Evolutionary conservation across 176 grass and related monocot genomes (phyloP), one percentile per base, ranked within the genome.

Genomic region (Carex cristatella): DNA sequence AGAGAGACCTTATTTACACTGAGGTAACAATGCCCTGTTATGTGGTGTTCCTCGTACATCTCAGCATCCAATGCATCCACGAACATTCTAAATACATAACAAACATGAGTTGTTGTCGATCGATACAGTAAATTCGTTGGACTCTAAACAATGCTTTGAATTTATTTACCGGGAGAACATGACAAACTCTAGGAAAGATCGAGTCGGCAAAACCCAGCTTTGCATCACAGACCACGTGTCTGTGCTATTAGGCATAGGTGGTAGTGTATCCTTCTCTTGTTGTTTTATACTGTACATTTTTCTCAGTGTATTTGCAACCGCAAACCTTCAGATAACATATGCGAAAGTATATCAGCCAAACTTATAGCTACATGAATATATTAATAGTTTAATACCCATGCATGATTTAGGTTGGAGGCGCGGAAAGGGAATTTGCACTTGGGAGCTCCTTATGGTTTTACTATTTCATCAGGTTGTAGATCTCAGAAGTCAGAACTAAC

Each of bases 171-270:
- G 91, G 79, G 97, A 99, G 83, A 99, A 99, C 97, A 99, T 96
- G 66, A 99, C 88, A 89, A 99, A 99, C 87, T 99, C 97, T 35
- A 99, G 79, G 67, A 96, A 99, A 59, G 97, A 99, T 57, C 86
- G 88, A 23, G 97, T 99, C 51, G 97, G 90, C 74, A 99, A 76
- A 91, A 89, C 88, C 97, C 97, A 99, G 78, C 93, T 99, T 88
- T 96, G 91, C 93, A 94, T 99, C 55, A 96, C 88, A 79, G 97
- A 94, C 97, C 97, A 99, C 7, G 93, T 92, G 79, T 88, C 80
- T 67, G 89, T 90, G 81, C 89, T 88, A 90, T 88, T 89, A 74
- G 91, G 88, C 97, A 99, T 99, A 79, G 9, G 85, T 56, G 89
- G 89, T 84, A 92, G 73, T 85, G 81, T 84, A 79, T 92, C 72